phyloP scores from a whole-genome alignment of 179 eudicot genomes.

The Camellia oleifera region DNA sequence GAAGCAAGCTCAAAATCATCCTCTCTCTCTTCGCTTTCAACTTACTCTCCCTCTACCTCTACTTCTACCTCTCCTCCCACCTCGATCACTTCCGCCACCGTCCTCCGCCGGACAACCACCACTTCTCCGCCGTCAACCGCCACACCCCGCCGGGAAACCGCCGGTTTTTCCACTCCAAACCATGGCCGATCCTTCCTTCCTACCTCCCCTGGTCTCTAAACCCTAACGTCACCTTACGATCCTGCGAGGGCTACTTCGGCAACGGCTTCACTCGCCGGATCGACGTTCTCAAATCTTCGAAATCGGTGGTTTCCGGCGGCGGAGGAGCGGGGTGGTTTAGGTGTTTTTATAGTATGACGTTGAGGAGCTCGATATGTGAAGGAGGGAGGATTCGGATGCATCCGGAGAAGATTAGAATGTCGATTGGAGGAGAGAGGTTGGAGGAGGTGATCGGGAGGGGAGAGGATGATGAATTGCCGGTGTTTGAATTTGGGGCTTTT shows the following conservation, averaged over 20 bases:
- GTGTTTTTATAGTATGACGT: slow-evolving; percentile 56
- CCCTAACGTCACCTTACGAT: slow-evolving; percentile 27
- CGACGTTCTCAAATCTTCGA: slow-evolving; percentile 34
- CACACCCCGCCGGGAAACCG: slow-evolving; percentile 8
- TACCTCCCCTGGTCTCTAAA: slow-evolving; percentile 72
- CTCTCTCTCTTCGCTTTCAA: slow-evolving; percentile 45
- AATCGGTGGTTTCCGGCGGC: neutral
- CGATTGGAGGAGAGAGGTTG: slow-evolving; percentile 76
- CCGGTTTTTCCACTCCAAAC: slow-evolving; percentile 31
- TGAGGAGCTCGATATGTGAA: slow-evolving; percentile 77
- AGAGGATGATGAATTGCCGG: slow-evolving; percentile 79
- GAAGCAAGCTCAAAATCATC: slow-evolving; percentile 28
- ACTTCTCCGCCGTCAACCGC: neutral
- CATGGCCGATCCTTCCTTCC: slow-evolving; percentile 93
- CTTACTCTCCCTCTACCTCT: slow-evolving; percentile 40
- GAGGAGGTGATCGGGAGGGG: slow-evolving; percentile 68
- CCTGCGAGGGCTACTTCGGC: slow-evolving; percentile 88
- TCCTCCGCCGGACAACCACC: slow-evolving; percentile 5
- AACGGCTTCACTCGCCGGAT: slow-evolving; percentile 60
- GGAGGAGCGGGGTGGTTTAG: slow-evolving; percentile 71
- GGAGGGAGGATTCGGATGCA: slow-evolving; percentile 73
- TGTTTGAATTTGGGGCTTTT: slow-evolving; percentile 66
- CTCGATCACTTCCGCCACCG: slow-evolving; percentile 19
- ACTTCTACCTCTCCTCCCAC: slow-evolving; percentile 37
- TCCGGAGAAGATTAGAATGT: slow-evolving; percentile 67